phyloP scores from a whole-genome alignment of 2,329 filamentous ascomycete genomes.

The Hymenoscyphus salicellus region DNA sequence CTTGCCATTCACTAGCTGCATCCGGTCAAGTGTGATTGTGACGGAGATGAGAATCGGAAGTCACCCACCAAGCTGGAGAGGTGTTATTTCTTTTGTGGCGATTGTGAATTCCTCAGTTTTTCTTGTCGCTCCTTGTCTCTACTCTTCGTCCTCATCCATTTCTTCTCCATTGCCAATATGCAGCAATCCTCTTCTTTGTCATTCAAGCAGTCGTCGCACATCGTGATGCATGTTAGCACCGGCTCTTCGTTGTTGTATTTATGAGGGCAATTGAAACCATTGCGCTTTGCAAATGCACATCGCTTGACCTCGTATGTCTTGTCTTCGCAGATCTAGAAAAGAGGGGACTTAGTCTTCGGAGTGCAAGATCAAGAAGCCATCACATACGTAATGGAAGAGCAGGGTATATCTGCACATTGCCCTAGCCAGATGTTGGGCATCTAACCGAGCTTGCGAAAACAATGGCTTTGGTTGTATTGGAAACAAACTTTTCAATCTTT shows the following conservation, averaged over 20 bases:
- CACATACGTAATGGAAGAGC: not conserved
- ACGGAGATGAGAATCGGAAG: not conserved
- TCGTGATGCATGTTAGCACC: not conserved
- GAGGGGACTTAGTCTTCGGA: not conserved
- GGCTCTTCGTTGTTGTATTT: not conserved
- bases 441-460: not conserved
- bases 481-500: not conserved
- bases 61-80: not conserved
- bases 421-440: not conserved
- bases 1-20: not conserved
- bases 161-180: not conserved
- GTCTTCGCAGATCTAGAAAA: not conserved
- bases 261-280: not conserved
- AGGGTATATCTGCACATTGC: slow-evolving; percentile 1
- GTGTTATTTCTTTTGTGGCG: not conserved
- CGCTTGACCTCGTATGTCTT: not conserved
- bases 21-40: not conserved
- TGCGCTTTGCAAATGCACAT: not conserved
- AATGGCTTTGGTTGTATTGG: not conserved
- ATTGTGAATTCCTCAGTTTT: not conserved
- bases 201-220: not conserved
- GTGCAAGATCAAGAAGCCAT: not conserved
- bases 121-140: slow-evolving; percentile 3
- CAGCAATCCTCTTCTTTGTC: not conserved
- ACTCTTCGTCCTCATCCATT: not conserved